Percentiles rank a stretch among this genome's conserved stretches.
These are phyloP conservation scores for Volvox africanus DNA, from an alignment of 139 green algal species.

Conservation along the genomic window DNA sequence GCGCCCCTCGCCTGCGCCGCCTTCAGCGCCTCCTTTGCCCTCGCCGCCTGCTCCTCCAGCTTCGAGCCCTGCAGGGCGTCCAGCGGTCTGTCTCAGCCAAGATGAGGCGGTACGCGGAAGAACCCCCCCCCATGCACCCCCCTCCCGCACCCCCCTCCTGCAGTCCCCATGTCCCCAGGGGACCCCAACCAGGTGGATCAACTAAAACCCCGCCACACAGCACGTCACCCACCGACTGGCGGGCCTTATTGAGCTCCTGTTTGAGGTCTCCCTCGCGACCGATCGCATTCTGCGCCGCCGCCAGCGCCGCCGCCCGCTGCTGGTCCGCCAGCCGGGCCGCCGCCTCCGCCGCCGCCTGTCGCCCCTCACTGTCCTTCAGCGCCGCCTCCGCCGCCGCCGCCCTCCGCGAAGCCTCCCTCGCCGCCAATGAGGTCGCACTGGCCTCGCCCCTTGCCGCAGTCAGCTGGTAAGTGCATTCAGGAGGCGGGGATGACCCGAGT, in stretches of 20 bases:
- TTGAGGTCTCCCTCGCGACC: constrained; percentile 47
- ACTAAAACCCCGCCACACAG: too few species aligned
- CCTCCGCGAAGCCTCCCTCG: constrained; percentile 18
- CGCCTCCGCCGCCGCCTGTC: neutral
- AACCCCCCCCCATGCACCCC: too few species aligned
- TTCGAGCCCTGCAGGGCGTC: constrained; percentile 4
- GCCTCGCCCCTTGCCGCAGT: constrained; percentile 8
- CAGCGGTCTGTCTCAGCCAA: too few species aligned
- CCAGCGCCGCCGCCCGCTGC: neutral
- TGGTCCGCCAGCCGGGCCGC: neutral
- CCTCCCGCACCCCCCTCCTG: too few species aligned
- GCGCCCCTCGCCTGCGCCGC: constrained; percentile 4
- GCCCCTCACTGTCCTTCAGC: neutral
- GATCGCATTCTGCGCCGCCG: constrained; percentile 22
- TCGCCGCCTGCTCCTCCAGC: constrained; percentile 13
- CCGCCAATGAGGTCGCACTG: neutral
- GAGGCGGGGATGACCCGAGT: neutral
- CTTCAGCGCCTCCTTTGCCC: neutral
- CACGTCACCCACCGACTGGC: constrained; percentile 10
- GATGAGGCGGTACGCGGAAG: too few species aligned
- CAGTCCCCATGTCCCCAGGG: too few species aligned
- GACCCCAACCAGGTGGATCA: too few species aligned
- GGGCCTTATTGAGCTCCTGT: constrained; percentile 23
- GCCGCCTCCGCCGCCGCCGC: neutral
- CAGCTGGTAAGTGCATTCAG: neutral